Conservation (phyloP, 768 basidiomycete species). For the Rhizopogon roseolus region DNA sequence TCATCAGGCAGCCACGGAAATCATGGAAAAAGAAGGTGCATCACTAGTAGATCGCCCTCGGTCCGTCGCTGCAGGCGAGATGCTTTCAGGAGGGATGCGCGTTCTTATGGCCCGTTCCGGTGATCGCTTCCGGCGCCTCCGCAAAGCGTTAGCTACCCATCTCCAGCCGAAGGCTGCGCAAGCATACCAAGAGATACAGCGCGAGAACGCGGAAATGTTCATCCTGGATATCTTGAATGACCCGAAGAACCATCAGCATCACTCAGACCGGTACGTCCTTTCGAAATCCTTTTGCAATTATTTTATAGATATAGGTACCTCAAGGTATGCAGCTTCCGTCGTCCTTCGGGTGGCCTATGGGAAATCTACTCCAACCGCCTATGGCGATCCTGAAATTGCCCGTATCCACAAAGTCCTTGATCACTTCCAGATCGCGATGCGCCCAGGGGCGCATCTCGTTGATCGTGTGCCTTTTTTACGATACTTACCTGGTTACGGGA, state of each 20-base stretch:
- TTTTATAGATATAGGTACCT: conserved; percentile 11
- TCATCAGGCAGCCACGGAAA: conserved; percentile 45
- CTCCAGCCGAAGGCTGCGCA: conserved; percentile 42
- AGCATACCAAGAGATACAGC: conserved; percentile 39
- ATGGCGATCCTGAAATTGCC: conserved; percentile 7
- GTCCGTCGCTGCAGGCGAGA: conserved; percentile 47
- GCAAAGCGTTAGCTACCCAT: conserved; percentile 49
- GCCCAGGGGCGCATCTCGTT: conserved; percentile 47
- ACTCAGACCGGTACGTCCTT: conserved; percentile 24
- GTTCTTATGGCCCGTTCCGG: conserved; percentile 43
- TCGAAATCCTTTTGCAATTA: conserved; percentile 21
- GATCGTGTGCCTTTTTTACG: conserved; percentile 44
- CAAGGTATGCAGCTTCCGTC: conserved; percentile 7
- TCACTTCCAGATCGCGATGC: conserved; percentile 21
- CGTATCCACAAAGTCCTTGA: conserved; percentile 13
- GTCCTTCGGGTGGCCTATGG: conserved; percentile 10
- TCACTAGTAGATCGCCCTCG: conserved; percentile 41
- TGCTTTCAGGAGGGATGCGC: conserved; percentile 49
- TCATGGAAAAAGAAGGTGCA: conserved; percentile 55
- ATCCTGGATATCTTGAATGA: conserved; percentile 13
- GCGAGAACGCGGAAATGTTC: conserved; percentile 19
- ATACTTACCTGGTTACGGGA: conserved; percentile 48
- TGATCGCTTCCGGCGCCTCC: conserved; percentile 49
- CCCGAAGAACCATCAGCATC: conserved; percentile 21
- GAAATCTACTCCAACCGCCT: conserved; percentile 8